Conservation (phyloP, 805 yeast species). For the Zygoascus tannicola region DNA sequence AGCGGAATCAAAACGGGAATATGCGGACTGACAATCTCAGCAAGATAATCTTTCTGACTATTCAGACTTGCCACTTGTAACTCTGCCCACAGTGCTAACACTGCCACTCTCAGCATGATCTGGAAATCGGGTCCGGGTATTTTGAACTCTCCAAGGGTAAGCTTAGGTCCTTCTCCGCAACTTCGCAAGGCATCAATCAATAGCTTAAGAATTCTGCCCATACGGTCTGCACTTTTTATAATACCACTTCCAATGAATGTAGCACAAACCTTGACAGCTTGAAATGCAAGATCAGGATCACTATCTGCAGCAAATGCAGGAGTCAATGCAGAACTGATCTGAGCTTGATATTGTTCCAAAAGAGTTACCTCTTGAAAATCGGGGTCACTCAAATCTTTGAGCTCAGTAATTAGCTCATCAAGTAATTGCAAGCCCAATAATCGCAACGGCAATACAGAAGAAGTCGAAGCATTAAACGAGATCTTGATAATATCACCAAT, state of each 20-base stretch:
- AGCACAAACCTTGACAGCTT: constrained; percentile 71
- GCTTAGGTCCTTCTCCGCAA: constrained; percentile 28
- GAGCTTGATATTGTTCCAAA: constrained; percentile 90
- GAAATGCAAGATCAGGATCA: constrained; percentile 61
- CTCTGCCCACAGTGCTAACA: constrained; percentile 36
- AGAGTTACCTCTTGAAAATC: constrained; percentile 60
- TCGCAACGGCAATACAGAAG: constrained; percentile 52
- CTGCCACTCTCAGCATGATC: constrained; percentile 29
- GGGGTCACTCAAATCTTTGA: constrained; percentile 59
- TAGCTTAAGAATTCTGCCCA: constrained; percentile 51
- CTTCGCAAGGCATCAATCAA: constrained; percentile 60
- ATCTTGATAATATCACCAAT: constrained; percentile 59
- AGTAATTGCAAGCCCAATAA: constrained; percentile 58
- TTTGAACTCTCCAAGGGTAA: constrained; percentile 29
- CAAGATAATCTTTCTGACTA: constrained; percentile 27
- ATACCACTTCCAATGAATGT: constrained; percentile 59
- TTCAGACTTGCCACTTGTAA: constrained; percentile 25
- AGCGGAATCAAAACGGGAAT: constrained; percentile 54
- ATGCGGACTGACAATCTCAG: constrained; percentile 38
- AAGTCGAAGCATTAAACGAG: constrained; percentile 73
- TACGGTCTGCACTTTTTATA: constrained; percentile 37
- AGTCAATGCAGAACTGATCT: constrained; percentile 76
- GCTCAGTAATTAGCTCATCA: constrained; percentile 50
- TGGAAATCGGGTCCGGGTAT: constrained; percentile 29
- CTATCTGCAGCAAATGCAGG: constrained; percentile 76